Percentiles rank a stretch among this genome's conserved stretches.
Evolutionary conservation across 2,329 filamentous ascomycete species (phyloP).

Genomic region (Botryosphaeria dothidea): DNA sequence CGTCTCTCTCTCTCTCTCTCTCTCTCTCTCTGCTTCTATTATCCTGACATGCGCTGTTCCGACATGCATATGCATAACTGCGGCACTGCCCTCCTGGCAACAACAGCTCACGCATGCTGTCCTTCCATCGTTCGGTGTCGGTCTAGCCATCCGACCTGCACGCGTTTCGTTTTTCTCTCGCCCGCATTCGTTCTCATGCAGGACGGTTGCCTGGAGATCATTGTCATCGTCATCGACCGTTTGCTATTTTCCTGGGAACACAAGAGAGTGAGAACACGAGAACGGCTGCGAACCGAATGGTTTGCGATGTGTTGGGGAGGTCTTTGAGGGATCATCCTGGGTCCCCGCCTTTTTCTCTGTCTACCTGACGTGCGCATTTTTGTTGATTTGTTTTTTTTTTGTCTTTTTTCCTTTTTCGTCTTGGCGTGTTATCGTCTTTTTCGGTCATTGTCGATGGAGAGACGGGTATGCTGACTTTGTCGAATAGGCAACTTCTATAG

Average conservation of each 20-base stretch:
- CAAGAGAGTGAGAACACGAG: no score
- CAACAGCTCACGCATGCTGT: not conserved
- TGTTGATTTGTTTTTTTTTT: no score
- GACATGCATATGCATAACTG: not conserved
- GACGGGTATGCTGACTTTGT: slow-evolving; percentile 3
- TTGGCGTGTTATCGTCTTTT: no score
- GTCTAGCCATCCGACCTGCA: not conserved
- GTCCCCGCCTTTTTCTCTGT: not conserved
- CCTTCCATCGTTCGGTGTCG: no score
- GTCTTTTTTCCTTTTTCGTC: no score
- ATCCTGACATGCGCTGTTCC: not conserved
- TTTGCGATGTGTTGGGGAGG: no score
- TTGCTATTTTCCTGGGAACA: not conserved
- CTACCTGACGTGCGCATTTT: no score
- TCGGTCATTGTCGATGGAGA: no score
- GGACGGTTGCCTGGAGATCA: not conserved
- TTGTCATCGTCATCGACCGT: not conserved
- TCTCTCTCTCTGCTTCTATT: not conserved
- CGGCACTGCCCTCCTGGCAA: not conserved
- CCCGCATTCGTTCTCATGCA: not conserved
- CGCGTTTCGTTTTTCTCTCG: not conserved
- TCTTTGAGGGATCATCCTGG: no score
- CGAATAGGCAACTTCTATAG: slow-evolving; percentile 86
- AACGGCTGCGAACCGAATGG: no score
- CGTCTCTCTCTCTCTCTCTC: no score